Percentiles rank a stretch among this genome's conserved stretches.
Evolutionary conservation across 805 yeast species (phyloP).

Genomic region (Candida boidinii): DNA sequence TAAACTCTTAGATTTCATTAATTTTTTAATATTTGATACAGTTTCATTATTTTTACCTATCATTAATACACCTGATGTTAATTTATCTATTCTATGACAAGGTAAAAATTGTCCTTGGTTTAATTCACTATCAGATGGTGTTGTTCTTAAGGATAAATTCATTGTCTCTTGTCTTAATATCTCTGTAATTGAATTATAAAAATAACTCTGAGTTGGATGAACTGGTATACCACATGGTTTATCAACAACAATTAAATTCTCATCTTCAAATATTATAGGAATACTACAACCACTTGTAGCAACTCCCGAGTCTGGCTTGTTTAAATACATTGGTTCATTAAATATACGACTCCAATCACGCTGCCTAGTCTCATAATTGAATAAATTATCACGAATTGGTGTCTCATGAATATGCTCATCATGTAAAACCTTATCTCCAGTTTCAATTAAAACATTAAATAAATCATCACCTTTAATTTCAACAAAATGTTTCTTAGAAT

Average conservation of each 20-base stretch:
- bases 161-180: slow-evolving; percentile 28
- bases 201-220: slow-evolving; percentile 40
- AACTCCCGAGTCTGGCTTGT: no score
- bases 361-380: slow-evolving; percentile 2
- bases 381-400: slow-evolving; percentile 13
- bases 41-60: slow-evolving; percentile 29
- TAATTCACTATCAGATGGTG: no score
- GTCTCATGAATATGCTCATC: slow-evolving; percentile 23
- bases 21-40: slow-evolving; percentile 23
- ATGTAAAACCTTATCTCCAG: slow-evolving; percentile 21
- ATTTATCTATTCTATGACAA: slow-evolving; percentile 43
- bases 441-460: slow-evolving; percentile 8
- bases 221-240: slow-evolving; percentile 49
- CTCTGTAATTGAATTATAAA: slow-evolving; percentile 34
- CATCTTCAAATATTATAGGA: slow-evolving; percentile 25
- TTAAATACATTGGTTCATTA: no score
- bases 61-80: slow-evolving; percentile 42
- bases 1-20: slow-evolving; percentile 24
- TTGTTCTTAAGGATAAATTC: no score
- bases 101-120: slow-evolving; percentile 15
- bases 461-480: slow-evolving; percentile 23
- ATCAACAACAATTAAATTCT: slow-evolving; percentile 32
- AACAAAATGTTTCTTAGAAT: slow-evolving; percentile 16
- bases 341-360: no score
- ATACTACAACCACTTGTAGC: background rate